Percentiles rank a stretch among this genome's conserved stretches.
phyloP scores from a whole-genome alignment of 805 yeast genomes.

The Kazachstania taianensis region DNA sequence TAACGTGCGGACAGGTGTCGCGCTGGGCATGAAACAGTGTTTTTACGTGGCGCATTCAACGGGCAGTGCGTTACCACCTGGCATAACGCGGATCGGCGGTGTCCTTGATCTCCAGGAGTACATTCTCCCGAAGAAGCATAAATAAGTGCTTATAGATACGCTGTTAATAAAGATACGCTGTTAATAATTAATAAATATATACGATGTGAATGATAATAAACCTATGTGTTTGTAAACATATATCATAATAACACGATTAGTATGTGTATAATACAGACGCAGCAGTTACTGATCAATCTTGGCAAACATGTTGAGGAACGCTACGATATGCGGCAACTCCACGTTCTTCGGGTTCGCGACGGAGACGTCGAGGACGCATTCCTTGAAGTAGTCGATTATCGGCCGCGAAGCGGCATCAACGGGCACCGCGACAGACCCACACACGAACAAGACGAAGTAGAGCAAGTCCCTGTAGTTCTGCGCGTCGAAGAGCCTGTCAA shows the following conservation, averaged over 20 bases:
- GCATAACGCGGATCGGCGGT: too few species aligned
- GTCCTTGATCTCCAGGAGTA: too few species aligned
- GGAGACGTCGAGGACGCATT: conserved; percentile 16
- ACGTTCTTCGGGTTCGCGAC: conserved; percentile 17
- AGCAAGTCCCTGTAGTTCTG: conserved; percentile 13
- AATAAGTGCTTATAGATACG: too few species aligned
- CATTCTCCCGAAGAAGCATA: too few species aligned
- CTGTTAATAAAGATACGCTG: too few species aligned
- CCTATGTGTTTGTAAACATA: too few species aligned
- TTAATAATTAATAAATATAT: too few species aligned
- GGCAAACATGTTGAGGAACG: conserved; percentile 14
- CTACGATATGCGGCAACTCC: conserved; percentile 18
- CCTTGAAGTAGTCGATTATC: conserved; percentile 14
- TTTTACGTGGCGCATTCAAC: conserved; percentile 63
- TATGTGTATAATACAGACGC: too few species aligned
- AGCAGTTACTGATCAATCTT: background rate
- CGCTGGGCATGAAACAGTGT: conserved; percentile 61
- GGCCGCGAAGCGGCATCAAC: conserved; percentile 15
- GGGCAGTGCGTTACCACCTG: too few species aligned
- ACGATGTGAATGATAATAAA: too few species aligned
- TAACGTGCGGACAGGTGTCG: conserved; percentile 64
- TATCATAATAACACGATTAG: too few species aligned
- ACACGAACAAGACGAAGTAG: conserved; percentile 20
- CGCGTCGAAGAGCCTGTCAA: conserved; percentile 15
- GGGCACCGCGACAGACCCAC: conserved; percentile 16